Base-by-base conservation (phyloP, 1,284 basidiomycete species). In the Cystobasidium sp. region DNA sequence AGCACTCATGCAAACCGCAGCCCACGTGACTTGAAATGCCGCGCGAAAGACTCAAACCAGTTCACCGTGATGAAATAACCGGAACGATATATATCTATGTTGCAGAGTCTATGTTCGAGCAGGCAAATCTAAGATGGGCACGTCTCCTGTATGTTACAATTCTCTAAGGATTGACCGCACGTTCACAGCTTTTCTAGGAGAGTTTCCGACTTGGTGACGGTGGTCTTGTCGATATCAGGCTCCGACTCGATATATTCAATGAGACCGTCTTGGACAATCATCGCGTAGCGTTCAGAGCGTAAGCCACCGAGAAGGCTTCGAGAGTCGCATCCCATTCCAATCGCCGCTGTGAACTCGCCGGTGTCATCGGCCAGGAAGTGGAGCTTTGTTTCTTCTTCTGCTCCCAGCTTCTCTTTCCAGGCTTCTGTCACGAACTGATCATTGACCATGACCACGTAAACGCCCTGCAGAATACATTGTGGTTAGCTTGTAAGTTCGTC, bases 321-420 rank as follows among this genome's bases (percentile, higher is more conserved):
- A 16, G 80, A 79, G 66, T 81, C 79, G 59, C 80, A 81, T 74
- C 70, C 73, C 65, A 80, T 78, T 10, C 80, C 80, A 0, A 79
- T 67, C 12, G 78, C 77, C 52, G 78, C 71, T 61, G 80, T 80
- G 74, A 80, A 81, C 65, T 74, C 64, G 22, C 78, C 80, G 20
- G 78, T 80, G 76, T 81, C 80, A 58, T 81, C 80, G 58, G 80
- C 78, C 1, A 81, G 74, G 76, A 81, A 79, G 76, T 79, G 79
- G 31, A 81, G 76, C 62, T 77, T 77, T 12, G 75, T 68, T 6
- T 56, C 66, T 12, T 66, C 55, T 7, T 44, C 69, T 22, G 78
- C 76, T 41, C 76, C 78, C 41, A 81, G 77, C 75, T 81, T 78
- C 75, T 81, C 78, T 74, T 79, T 80, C 80, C 80, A 81, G 18